Conservation (phyloP, 129 eudicot genomes). For the Chrysanthemum makinoi region DNA sequence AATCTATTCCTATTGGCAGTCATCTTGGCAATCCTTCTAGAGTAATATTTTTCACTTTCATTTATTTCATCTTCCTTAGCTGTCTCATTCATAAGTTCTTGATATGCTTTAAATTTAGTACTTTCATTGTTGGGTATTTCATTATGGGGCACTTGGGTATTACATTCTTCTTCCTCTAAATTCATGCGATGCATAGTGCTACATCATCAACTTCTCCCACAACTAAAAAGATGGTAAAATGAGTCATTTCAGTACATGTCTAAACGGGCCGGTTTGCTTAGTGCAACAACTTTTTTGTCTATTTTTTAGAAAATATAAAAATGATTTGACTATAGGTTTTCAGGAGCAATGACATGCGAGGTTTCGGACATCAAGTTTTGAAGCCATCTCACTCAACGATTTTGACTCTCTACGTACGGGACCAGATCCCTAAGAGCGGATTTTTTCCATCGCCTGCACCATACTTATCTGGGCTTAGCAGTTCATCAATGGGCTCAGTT, state of each 20-base stretch:
- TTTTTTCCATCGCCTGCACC: conserved; percentile 44
- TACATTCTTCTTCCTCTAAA: no score
- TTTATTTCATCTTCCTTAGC: no score
- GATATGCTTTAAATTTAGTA: no score
- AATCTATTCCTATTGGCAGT: no score
- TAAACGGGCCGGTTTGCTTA: not conserved
- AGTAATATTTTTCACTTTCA: no score
- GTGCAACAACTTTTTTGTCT: not conserved
- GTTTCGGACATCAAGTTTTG: conserved; percentile 78
- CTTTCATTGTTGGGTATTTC: no score
- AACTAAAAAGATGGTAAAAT: not conserved
- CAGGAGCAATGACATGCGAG: conserved; percentile 56
- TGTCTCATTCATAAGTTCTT: no score
- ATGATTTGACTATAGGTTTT: no score
- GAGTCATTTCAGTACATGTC: not conserved
- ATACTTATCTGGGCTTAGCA: conserved; percentile 59
- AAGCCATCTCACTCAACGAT: conserved; percentile 78
- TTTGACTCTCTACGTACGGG: conserved; percentile 78
- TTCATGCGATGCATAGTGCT: no score
- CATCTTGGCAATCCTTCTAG: no score
- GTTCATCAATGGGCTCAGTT: conserved; percentile 62
- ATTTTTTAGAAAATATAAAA: not conserved
- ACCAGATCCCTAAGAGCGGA: conserved; percentile 74
- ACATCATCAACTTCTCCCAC: no score
- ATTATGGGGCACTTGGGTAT: no score